Evolutionary conservation across 768 basidiomycete species (phyloP), one percentile per base, ranked within the genome.

Genomic region (Pleurotus pulmonarius): DNA sequence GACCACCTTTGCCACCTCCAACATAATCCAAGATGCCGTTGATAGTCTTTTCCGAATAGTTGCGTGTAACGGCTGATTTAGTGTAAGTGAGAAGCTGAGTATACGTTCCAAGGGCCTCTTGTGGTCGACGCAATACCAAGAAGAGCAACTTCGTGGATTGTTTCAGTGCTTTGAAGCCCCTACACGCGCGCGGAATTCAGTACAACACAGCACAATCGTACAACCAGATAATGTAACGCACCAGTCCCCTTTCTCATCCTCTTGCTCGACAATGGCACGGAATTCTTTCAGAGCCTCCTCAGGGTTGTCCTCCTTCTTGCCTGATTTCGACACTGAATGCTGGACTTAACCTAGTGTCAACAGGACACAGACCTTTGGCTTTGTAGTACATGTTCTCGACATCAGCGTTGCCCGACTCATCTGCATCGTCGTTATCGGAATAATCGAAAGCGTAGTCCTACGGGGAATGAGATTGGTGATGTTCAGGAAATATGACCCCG

Each of bases 81-180:
- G 95, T 98, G 72, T 98, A 98, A 0, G 88, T 86, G 53, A 99
- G 76, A 4, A 99, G 81, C 61, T 88, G 83, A 16, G 76, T 87
- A 69, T 99, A 99, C 6, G 94, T 88, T 67, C 82, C 75, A 57
- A 98, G 73, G 0, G 97, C 97, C 49, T 95, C 90, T 46, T 81
- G 79, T 18, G 94, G 94, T 65, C 92, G 78, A 62, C 84, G 82
- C 24, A 94, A 79, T 20, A 73, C 75, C 49, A 96, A 80, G 69
- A 90, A 99, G 55, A 95, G 83, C 51, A 98, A 77, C 70, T 99
- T 99, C 15, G 95, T 98, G 49, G 90, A 92, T 65, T 99, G 97
- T 65, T 99, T 99, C 58, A 99, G 80, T 4, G 95, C 92, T 70
- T 99, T 99, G 83, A 99, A 99, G 2, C 95, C 97, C 96, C 95